phyloP scores from a whole-genome alignment of 1,284 basidiomycete genomes.

The Rhodotorula sp. region DNA sequence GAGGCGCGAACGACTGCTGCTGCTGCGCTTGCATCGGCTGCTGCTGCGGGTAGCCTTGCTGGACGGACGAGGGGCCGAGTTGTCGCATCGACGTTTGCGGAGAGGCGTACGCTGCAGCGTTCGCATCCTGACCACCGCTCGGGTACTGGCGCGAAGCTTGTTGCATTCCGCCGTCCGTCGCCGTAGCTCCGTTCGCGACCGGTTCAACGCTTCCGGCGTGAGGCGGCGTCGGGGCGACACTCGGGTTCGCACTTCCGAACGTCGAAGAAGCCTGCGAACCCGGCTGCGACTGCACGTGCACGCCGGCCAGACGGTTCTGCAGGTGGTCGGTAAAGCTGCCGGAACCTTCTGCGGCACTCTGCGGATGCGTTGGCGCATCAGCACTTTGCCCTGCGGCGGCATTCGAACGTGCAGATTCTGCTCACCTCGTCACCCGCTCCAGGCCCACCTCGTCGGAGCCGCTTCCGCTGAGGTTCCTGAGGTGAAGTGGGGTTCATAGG shows the following conservation, averaged over 20 bases:
- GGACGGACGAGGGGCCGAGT: background rate
- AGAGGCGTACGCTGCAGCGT: background rate
- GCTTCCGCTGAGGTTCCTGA: conserved; percentile 26
- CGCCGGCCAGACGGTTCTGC: conserved; percentile 27
- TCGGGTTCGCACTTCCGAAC: conserved; percentile 16
- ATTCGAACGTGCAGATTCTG: background rate
- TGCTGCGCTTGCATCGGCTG: background rate
- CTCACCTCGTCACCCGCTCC: conserved; percentile 15
- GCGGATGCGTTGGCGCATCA: no score
- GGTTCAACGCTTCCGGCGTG: conserved; percentile 8
- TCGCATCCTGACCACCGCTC: background rate
- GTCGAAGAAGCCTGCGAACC: conserved; percentile 24
- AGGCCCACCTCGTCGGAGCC: conserved; percentile 25
- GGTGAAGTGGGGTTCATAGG: conserved; percentile 4
- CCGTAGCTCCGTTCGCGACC: background rate
- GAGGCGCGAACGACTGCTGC: background rate
- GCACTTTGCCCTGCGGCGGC: background rate
- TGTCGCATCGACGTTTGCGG: background rate
- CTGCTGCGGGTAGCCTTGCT: conserved; percentile 3
- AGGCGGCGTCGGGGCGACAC: conserved; percentile 22
- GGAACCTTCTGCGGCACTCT: conserved; percentile 18
- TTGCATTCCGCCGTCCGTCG: background rate
- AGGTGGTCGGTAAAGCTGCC: conserved; percentile 28
- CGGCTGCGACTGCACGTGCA: conserved; percentile 35
- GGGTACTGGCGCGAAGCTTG: background rate